phyloP scores from a whole-genome alignment of 371 early-diverging fungal species.

The Mortierella sp. region DNA sequence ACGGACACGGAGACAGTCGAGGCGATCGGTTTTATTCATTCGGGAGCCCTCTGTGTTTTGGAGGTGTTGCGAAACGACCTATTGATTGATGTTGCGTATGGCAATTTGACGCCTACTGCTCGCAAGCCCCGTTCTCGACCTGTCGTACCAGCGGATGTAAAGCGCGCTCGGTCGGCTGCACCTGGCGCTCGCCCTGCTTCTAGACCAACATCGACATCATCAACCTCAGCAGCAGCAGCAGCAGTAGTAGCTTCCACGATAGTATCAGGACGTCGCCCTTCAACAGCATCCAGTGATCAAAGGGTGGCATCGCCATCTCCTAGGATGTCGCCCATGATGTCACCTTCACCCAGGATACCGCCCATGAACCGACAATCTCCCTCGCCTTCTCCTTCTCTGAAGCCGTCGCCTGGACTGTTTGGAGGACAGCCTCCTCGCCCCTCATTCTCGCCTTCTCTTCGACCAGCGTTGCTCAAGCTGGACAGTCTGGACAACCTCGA shows the following conservation, averaged over 20 bases:
- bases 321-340: neutral
- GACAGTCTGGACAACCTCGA: neutral
- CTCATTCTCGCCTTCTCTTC: neutral
- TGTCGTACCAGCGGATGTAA: neutral
- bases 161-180: neutral
- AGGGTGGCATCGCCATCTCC: neutral
- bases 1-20: slow-evolving; percentile 14
- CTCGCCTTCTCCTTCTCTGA: slow-evolving; percentile 15
- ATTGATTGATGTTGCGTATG: slow-evolving; percentile 34
- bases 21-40: slow-evolving; percentile 28
- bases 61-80: slow-evolving; percentile 38
- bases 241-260: neutral
- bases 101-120: slow-evolving; percentile 20
- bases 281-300: neutral
- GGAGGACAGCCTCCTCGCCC: slow-evolving; percentile 11
- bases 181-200: neutral
- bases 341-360: neutral
- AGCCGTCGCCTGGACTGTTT: neutral
- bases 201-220: neutral
- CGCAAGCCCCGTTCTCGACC: slow-evolving; percentile 11
- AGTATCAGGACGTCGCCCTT: slow-evolving; percentile 14
- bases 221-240: neutral
- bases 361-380: slow-evolving; percentile 6
- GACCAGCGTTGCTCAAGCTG: neutral
- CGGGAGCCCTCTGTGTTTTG: slow-evolving; percentile 10